These are phyloP conservation scores for Globisporangium barbulae DNA, from an alignment of 352 stramenopile species.

Conservation along the genomic window DNA sequence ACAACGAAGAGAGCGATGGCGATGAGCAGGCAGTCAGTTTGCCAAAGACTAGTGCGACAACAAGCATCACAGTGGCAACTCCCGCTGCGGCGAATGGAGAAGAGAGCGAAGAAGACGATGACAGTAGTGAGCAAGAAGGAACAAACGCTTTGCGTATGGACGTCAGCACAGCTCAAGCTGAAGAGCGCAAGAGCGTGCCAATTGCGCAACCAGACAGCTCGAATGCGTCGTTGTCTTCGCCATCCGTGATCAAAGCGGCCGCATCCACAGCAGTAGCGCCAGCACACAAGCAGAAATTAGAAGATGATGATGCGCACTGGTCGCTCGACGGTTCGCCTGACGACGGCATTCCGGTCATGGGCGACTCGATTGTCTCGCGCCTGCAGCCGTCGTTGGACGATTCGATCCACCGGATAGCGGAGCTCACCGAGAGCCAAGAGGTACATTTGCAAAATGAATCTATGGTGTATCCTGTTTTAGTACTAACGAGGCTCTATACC, in stretches of 20 bases:
- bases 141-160: neutral
- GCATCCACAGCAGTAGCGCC: neutral
- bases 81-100: constrained; percentile 14
- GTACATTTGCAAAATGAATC: constrained; percentile 10
- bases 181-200: neutral
- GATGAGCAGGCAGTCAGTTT: constrained; percentile 4
- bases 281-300: constrained; percentile 7
- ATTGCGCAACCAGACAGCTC: neutral
- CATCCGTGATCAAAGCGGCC: neutral
- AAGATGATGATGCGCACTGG: constrained; percentile 32
- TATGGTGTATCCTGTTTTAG: neutral
- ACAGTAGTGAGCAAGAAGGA: constrained; percentile 9
- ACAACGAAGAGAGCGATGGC: constrained; percentile 21
- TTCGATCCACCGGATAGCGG: constrained; percentile 67
- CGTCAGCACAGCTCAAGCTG: neutral
- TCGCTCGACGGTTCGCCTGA: constrained; percentile 27
- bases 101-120: constrained; percentile 21
- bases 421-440: constrained; percentile 51
- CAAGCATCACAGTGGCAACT: constrained; percentile 10
- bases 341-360: constrained; percentile 57
- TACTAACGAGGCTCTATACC: neutral
- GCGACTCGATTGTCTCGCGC: constrained; percentile 42
- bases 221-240: neutral
- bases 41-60: neutral
- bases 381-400: constrained; percentile 60